phyloP scores from a whole-genome alignment of 1,284 basidiomycete species.

The Xanthoconium separans region DNA sequence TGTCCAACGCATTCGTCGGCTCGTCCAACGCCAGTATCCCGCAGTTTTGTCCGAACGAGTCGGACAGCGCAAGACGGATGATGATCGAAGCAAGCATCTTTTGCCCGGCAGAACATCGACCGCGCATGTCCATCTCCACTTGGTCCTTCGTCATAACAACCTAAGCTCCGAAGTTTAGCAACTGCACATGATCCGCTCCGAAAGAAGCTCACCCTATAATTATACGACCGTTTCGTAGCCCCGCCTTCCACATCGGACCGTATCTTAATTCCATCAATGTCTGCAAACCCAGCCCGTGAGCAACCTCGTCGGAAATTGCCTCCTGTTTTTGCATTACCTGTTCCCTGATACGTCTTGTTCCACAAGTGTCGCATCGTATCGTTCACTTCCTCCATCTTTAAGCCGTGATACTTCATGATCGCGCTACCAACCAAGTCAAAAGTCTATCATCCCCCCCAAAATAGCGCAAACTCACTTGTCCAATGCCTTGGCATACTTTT shows the following conservation, averaged over 20 bases:
- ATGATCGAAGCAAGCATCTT: conserved; percentile 99
- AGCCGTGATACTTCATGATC: conserved; percentile 97
- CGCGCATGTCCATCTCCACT: too few relatives aligned
- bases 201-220: conserved; percentile 60
- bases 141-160: conserved; percentile 97
- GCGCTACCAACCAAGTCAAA: conserved; percentile 52
- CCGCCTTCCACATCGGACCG: conserved; percentile 91
- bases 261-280: conserved; percentile 98
- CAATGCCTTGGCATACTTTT: conserved; percentile 95
- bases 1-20: conserved; percentile 96
- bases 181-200: conserved; percentile 4
- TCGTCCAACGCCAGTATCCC: conserved; percentile 98
- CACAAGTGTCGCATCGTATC: conserved; percentile 94
- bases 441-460: not conserved
- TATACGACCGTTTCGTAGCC: conserved; percentile 57
- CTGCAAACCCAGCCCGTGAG: conserved; percentile 39
- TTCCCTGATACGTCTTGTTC: conserved; percentile 99
- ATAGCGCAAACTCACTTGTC: conserved; percentile 24
- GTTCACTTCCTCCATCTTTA: conserved; percentile 81
- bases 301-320: conserved; percentile 12
- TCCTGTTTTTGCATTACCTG: conserved; percentile 50
- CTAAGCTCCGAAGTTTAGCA: conserved; percentile 48
- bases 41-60: conserved; percentile 97
- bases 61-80: conserved; percentile 95
- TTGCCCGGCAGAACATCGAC: conserved; percentile 94